A percentile compares a stretch with the other conserved stretches of the same genome.
Conservation (phyloP, 2,329 filamentous ascomycete species). For the Didymella segeticola region DNA sequence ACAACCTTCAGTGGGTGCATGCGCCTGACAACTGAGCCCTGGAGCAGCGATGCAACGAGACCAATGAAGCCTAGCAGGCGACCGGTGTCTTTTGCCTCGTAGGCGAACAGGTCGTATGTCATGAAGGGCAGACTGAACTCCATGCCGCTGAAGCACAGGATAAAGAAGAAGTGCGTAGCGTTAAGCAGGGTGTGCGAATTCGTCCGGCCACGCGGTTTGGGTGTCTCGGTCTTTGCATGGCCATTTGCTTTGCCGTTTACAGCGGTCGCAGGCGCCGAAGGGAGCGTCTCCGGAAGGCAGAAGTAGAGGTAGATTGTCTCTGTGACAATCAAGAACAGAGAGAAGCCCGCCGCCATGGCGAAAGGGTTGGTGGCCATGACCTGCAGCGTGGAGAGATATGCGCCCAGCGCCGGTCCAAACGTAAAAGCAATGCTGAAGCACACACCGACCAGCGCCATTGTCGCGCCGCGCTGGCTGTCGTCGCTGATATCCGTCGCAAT, state of each 20-base stretch:
- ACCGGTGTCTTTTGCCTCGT: slow-evolving; percentile 80
- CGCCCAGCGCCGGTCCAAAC: slow-evolving; percentile 90
- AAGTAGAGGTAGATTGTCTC: slow-evolving; percentile 90
- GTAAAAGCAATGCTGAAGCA: slow-evolving; percentile 98
- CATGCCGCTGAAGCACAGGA: slow-evolving; percentile 97
- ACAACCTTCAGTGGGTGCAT: slow-evolving; percentile 82
- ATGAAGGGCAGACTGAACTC: slow-evolving; percentile 98
- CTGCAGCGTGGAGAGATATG: slow-evolving; percentile 79
- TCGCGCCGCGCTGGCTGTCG: slow-evolving; percentile 80
- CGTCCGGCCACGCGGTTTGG: slow-evolving; percentile 59
- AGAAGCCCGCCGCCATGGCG: slow-evolving; percentile 88
- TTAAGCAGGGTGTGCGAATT: slow-evolving; percentile 88
- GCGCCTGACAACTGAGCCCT: slow-evolving; percentile 88
- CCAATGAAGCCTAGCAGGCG: slow-evolving; percentile 89
- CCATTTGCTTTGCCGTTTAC: slow-evolving; percentile 29
- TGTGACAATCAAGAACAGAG: slow-evolving; percentile 79
- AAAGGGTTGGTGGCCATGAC: slow-evolving; percentile 89
- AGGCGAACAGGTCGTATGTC: slow-evolving; percentile 92
- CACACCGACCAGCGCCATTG: slow-evolving; percentile 94
- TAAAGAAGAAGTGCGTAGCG: slow-evolving; percentile 83
- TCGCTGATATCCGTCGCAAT: slow-evolving; percentile 97
- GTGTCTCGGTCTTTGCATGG: slow-evolving; percentile 25
- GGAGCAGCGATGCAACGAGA: slow-evolving; percentile 87
- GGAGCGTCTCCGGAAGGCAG: slow-evolving; percentile 84
- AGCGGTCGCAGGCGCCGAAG: slow-evolving; percentile 49